Conservation (phyloP, 148 eudicot genomes). For the Rheum nobile region DNA sequence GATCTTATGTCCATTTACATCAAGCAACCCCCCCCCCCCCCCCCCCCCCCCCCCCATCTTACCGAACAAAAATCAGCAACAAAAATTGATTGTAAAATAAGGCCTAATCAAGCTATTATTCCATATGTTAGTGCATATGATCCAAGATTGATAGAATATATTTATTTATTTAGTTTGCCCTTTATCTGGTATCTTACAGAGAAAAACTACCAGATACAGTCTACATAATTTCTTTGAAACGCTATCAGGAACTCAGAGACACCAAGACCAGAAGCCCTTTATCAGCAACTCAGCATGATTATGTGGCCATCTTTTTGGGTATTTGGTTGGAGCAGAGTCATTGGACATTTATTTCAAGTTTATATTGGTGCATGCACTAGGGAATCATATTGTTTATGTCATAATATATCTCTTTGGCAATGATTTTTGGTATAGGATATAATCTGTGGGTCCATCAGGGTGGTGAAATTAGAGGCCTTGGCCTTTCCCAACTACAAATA, state of each 20-base stretch:
- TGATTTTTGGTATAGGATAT: neutral
- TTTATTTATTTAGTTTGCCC: neutral
- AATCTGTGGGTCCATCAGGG: neutral
- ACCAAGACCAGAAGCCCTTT: neutral
- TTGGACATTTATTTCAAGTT: neutral
- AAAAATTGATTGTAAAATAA: neutral
- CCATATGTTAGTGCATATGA: neutral
- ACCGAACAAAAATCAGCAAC: neutral
- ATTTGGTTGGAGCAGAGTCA: neutral
- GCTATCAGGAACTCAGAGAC: neutral
- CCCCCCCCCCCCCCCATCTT: too few relatives aligned
- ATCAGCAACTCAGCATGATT: neutral
- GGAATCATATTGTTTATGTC: neutral
- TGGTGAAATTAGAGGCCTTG: neutral
- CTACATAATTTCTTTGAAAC: neutral
- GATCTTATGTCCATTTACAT: neutral
- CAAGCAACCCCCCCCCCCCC: neutral
- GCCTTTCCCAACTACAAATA: neutral
- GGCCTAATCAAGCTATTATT: neutral
- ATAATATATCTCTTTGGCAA: neutral
- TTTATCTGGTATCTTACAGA: neutral
- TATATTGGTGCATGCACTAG: neutral
- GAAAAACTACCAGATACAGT: neutral
- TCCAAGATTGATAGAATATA: neutral
- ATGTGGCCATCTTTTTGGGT: neutral